These are phyloP conservation scores for Fraxinus angustifolia DNA, from an alignment of 305 asterid genomes.

Conservation along the genomic window DNA sequence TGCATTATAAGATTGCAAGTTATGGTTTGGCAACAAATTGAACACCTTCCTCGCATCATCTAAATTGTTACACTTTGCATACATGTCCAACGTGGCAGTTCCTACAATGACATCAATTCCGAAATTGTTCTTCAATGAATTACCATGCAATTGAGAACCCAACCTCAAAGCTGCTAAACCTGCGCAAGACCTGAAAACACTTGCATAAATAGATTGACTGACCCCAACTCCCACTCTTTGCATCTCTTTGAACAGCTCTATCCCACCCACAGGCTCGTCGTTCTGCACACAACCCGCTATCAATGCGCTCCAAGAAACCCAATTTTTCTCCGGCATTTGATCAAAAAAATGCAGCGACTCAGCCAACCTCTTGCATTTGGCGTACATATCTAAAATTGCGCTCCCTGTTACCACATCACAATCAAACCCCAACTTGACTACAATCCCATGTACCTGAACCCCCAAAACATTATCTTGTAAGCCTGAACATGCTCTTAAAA, in stretches of 20 bases:
- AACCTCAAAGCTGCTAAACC: conserved; percentile 45
- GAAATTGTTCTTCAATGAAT: conserved; percentile 62
- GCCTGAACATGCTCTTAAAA: conserved; percentile 59
- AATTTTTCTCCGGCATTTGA: conserved; percentile 60
- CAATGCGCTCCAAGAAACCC: conserved; percentile 87
- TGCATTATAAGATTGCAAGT: conserved; percentile 77
- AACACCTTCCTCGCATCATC: conserved; percentile 56
- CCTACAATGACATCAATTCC: conserved; percentile 69
- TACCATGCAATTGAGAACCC: conserved; percentile 76
- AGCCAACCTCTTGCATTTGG: conserved; percentile 66
- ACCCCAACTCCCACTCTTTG: conserved; percentile 62
- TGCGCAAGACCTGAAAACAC: conserved; percentile 72
- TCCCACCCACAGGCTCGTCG: conserved; percentile 43
- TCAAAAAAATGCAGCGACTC: conserved; percentile 46
- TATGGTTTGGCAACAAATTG: conserved; percentile 46
- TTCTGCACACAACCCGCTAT: conserved; percentile 80
- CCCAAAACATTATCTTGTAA: conserved; percentile 51
- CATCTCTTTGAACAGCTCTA: conserved; percentile 64
- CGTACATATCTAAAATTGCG: conserved; percentile 78
- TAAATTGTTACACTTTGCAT: conserved; percentile 61
- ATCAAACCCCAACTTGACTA: conserved; percentile 53
- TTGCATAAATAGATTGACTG: conserved; percentile 79
- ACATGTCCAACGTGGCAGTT: conserved; percentile 84
- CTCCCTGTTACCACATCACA: conserved; percentile 70
- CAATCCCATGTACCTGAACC: conserved; percentile 64